Percentiles rank a stretch among this genome's conserved stretches.
These are phyloP conservation scores for Pinus taeda DNA, from an alignment of 75 land plant species.

Conservation along the genomic window DNA sequence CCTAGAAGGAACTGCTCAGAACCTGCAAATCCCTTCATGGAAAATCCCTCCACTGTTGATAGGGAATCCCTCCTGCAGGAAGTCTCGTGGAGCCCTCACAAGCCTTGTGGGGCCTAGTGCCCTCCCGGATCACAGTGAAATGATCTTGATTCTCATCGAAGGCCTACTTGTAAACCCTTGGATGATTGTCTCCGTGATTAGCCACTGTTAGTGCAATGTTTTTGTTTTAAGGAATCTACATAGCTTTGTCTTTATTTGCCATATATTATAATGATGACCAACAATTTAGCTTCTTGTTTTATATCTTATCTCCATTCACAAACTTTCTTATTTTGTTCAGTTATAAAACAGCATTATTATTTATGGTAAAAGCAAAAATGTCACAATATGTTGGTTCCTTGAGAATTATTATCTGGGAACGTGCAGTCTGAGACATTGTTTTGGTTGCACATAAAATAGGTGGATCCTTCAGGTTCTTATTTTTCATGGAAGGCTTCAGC, in stretches of 20 bases:
- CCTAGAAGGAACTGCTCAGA: too few relatives aligned
- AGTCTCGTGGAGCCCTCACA: too few relatives aligned
- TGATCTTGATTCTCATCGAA: too few relatives aligned
- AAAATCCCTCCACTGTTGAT: too few relatives aligned
- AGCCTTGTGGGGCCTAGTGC: too few relatives aligned
- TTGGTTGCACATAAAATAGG: conserved; percentile 40
- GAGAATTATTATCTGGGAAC: not conserved
- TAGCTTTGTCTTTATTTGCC: not conserved
- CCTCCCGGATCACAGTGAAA: too few relatives aligned
- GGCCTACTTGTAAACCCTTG: too few relatives aligned
- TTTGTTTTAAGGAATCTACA: too few relatives aligned
- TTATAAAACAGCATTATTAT: not conserved
- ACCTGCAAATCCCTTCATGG: too few relatives aligned
- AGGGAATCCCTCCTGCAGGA: too few relatives aligned
- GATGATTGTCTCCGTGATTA: too few relatives aligned
- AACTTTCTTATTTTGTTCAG: not conserved
- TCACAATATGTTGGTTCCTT: not conserved
- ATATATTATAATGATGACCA: not conserved
- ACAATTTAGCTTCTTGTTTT: not conserved
- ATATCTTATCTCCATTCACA: not conserved
- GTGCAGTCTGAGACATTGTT: not conserved
- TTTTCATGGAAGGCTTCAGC: conserved; percentile 99
- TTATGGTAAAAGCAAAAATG: not conserved
- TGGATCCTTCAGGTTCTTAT: conserved; percentile 99
- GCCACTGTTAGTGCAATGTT: too few relatives aligned